Evolutionary conservation across 83 land plant species (phyloP).

Genomic region (Thuja plicata): DNA sequence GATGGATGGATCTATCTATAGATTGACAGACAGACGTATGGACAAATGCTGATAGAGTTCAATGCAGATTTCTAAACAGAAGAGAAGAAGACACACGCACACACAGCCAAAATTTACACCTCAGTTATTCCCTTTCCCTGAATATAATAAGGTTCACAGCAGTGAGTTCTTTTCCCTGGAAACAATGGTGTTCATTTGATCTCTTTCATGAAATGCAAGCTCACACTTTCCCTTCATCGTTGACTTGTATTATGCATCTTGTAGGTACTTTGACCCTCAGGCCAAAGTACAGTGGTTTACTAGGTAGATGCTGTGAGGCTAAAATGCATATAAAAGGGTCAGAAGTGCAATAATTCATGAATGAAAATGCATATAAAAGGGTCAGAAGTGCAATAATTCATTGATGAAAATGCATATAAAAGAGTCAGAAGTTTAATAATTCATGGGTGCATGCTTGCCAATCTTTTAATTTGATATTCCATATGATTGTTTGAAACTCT

Average conservation of each 20-base stretch:
- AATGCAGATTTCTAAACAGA: neutral
- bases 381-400: too few species aligned
- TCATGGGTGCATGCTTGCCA: neutral
- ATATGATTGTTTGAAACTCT: neutral
- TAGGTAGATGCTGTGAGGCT: neutral
- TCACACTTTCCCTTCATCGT: neutral
- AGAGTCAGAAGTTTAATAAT: neutral
- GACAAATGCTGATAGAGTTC: neutral
- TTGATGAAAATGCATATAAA: neutral
- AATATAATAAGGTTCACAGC: neutral
- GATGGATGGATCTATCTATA: neutral
- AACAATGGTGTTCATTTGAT: neutral
- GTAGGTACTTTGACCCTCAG: neutral
- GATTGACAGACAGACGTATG: neutral
- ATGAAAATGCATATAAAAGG: neutral
- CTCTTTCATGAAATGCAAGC: constrained; percentile 1
- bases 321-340: neutral
- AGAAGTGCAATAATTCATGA: too few species aligned
- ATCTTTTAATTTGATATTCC: neutral
- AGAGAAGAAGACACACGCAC: neutral
- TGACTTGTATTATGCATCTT: neutral
- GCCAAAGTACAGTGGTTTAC: neutral
- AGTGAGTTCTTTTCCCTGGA: neutral
- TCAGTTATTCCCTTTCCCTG: neutral
- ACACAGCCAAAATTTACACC: neutral